Conservation (phyloP, 768 basidiomycete species). For the Lepiota venenata region DNA sequence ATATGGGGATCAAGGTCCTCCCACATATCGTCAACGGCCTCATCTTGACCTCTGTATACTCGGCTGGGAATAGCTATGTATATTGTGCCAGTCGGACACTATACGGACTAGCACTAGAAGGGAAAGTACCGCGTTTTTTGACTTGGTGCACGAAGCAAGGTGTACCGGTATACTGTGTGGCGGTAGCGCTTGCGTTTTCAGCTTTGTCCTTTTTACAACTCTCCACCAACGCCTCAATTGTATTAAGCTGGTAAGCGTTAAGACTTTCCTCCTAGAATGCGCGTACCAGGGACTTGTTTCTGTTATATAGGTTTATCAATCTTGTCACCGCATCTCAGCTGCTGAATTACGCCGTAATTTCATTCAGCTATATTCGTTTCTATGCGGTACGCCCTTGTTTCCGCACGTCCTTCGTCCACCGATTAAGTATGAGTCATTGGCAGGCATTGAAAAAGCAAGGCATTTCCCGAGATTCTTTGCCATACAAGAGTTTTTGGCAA, state of each 20-base stretch:
- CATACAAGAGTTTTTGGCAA: slow-evolving; percentile 46
- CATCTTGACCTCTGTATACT: slow-evolving; percentile 66
- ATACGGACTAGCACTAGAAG: slow-evolving; percentile 55
- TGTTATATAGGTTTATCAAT: slow-evolving; percentile 40
- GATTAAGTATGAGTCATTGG: neutral
- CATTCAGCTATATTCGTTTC: slow-evolving; percentile 47
- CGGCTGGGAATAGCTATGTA: slow-evolving; percentile 68
- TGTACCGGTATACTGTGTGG: slow-evolving; percentile 55
- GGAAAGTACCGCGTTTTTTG: slow-evolving; percentile 54
- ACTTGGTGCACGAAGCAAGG: slow-evolving; percentile 50
- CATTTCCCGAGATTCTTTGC: slow-evolving; percentile 40
- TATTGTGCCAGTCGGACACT: slow-evolving; percentile 56
- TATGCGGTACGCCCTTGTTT: slow-evolving; percentile 29
- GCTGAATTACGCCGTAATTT: slow-evolving; percentile 44
- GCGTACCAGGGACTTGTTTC: neutral
- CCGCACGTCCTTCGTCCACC: neutral
- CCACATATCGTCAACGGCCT: slow-evolving; percentile 73
- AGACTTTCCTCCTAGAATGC: neutral
- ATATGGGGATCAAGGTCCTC: slow-evolving; percentile 61
- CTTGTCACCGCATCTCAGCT: slow-evolving; percentile 47
- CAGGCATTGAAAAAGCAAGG: slow-evolving; percentile 45
- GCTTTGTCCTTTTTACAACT: slow-evolving; percentile 46
- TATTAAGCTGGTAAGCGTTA: slow-evolving; percentile 39
- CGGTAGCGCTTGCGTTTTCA: slow-evolving; percentile 34
- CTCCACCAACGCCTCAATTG: slow-evolving; percentile 43